Evolutionary conservation across 1,139 yeast genomes (phyloP), one percentile per base, ranked within the genome.

Genomic region (Hemisphaericaspora lyxosophila): DNA sequence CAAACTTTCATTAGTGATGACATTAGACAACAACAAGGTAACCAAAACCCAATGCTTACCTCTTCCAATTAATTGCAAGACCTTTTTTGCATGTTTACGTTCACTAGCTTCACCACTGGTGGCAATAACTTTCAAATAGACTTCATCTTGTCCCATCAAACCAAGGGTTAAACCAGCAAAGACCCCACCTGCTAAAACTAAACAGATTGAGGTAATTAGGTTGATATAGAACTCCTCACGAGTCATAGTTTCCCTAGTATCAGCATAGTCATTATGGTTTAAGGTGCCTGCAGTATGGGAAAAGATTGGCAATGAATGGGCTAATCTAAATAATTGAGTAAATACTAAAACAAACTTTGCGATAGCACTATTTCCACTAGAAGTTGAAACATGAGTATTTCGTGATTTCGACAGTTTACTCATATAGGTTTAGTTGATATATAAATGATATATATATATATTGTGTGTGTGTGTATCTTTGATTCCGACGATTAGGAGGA

Each of bases 11-110:
- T 92, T 92, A 35, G 97, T 92, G 57, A 92, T 87, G 36, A 92
- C 97, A 55, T 92, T 92, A 17, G 84, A 79, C 31, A 90, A 68
- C 45, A 92, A 73, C 43, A 92, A 64, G 0, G 98, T 92, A 23
- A 92, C 97, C 40, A 92, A 73, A n/a, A 92, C 92, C 97, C 97
- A 90, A 63, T 92, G 98, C 59, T 92, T 92, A 41, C 97, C 97
- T 43, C 82, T 72, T 37, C 85, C 79, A 40, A 90, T 77, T 49
- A 92, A 69, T 20, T 67, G 59, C 40, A 92, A 73, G 32, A 92
- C 97, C 48, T 78, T 82, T 22, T 68, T 62, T n/a, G 97, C 94
- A 46, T 82, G 75, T 42, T 66, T 71, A 31, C 84, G 75, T 60
- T 92, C 97, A 14, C 59, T 50, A 2, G 66, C 60, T 17, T 78